phyloP scores from a whole-genome alignment of 371 early-diverging fungal genomes.

The Rhizomucor miehei region DNA sequence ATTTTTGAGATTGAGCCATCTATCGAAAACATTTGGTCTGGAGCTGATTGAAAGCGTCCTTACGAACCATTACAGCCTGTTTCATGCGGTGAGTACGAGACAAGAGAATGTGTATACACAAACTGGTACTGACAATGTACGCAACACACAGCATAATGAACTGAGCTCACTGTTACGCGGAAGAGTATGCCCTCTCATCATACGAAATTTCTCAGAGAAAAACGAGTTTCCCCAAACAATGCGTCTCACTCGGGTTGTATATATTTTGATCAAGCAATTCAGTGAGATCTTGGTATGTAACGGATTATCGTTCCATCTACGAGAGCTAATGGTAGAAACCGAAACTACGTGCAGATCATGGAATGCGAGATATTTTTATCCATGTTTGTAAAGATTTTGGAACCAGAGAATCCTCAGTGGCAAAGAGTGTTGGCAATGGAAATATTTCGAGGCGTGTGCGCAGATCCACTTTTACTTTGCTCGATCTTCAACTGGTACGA shows the following conservation, averaged over 20 bases:
- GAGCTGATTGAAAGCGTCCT: slow-evolving; percentile 92
- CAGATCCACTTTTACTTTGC: slow-evolving; percentile 57
- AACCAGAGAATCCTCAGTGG: slow-evolving; percentile 81
- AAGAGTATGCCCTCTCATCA: slow-evolving; percentile 84
- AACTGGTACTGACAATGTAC: not conserved
- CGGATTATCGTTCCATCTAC: too few species aligned
- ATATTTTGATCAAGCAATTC: slow-evolving; percentile 79
- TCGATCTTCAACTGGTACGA: slow-evolving; percentile 80
- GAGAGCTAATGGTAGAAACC: not conserved
- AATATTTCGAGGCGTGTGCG: slow-evolving; percentile 69
- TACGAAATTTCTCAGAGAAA: slow-evolving; percentile 87
- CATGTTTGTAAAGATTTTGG: slow-evolving; percentile 81
- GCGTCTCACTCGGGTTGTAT: slow-evolving; percentile 81
- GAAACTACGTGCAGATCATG: slow-evolving; percentile 47
- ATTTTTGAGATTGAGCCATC: slow-evolving; percentile 61
- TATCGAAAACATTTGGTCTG: slow-evolving; percentile 83
- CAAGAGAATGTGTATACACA: not conserved
- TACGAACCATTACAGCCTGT: slow-evolving; percentile 70
- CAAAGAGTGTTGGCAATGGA: slow-evolving; percentile 89
- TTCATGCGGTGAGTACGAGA: slow-evolving; percentile 58
- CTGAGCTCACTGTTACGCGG: slow-evolving; percentile 73
- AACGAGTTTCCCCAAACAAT: slow-evolving; percentile 82
- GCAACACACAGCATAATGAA: slow-evolving; percentile 60
- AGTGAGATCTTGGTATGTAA: slow-evolving; percentile 62
- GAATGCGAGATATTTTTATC: slow-evolving; percentile 94